phyloP scores from a whole-genome alignment of 108 stramenopile species.

The Cyclotella atomus region DNA sequence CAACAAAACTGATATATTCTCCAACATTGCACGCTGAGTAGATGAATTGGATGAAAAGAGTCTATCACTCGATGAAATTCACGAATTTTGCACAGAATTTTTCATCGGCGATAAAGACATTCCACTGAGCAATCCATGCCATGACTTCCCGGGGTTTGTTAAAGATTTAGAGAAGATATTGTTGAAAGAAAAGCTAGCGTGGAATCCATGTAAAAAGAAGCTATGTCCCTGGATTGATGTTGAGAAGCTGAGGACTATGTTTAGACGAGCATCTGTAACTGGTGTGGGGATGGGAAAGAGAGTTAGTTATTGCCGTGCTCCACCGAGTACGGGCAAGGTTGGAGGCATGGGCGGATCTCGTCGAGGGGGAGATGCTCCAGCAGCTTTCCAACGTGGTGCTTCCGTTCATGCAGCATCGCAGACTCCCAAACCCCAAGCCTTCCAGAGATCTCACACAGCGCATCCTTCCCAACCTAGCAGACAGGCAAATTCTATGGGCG shows the following conservation, averaged over 20 bases:
- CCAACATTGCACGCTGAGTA: too few species aligned
- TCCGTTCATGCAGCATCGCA: too few species aligned
- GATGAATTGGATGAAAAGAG: conserved; percentile 68
- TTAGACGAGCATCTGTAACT: conserved; percentile 11
- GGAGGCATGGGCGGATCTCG: neutral
- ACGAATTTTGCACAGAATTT: conserved; percentile 38
- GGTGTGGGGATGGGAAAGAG: neutral
- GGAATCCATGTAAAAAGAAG: conserved; percentile 40
- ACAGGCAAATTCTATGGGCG: too few species aligned
- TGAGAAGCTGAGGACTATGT: conserved; percentile 14
- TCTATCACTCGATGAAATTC: conserved; percentile 48
- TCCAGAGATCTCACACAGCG: too few species aligned
- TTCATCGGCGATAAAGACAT: conserved; percentile 11
- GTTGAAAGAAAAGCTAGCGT: conserved; percentile 26
- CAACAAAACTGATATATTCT: too few species aligned
- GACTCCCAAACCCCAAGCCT: too few species aligned
- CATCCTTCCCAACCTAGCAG: too few species aligned
- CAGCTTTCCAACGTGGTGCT: neutral
- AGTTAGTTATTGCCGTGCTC: neutral
- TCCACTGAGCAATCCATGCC: conserved; percentile 25
- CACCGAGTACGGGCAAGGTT: neutral
- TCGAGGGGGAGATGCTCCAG: too few species aligned
- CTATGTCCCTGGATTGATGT: conserved; percentile 43
- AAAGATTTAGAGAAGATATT: conserved; percentile 10
- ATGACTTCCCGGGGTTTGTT: conserved; percentile 29